These are phyloP conservation scores for Fusarium sp. DNA, from an alignment of 2,329 filamentous ascomycete species.

Conservation along the genomic window DNA sequence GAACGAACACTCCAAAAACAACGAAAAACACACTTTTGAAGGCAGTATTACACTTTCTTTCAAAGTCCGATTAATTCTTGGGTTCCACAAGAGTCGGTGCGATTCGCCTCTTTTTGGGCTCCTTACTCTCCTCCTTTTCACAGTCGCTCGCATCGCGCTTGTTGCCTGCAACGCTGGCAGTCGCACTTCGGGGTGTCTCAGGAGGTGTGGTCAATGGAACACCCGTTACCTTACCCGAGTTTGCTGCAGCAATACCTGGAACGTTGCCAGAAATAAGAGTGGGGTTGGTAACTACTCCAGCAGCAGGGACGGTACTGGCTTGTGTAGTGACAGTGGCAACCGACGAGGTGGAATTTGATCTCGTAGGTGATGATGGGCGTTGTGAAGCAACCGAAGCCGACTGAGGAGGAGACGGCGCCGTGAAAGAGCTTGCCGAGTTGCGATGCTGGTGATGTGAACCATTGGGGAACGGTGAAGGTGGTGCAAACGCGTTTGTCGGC, in stretches of 20 bases:
- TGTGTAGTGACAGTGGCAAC: conserved; percentile 80
- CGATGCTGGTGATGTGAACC: conserved; percentile 65
- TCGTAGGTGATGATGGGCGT: conserved; percentile 80
- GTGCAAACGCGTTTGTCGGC: conserved; percentile 71
- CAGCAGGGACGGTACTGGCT: conserved; percentile 58
- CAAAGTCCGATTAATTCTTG: conserved; percentile 28
- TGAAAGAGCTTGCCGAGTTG: conserved; percentile 67
- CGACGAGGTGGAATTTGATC: conserved; percentile 88
- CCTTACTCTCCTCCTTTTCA: conserved; percentile 63
- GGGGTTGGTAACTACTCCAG: conserved; percentile 77
- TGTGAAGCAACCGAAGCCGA: conserved; percentile 69
- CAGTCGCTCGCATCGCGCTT: conserved; percentile 69
- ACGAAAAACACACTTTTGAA: conserved; percentile 33
- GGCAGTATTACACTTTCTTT: not conserved
- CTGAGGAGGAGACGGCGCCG: conserved; percentile 66
- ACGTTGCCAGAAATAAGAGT: conserved; percentile 81
- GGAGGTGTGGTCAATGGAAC: conserved; percentile 89
- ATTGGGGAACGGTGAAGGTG: conserved; percentile 67
- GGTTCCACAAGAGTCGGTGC: conserved; percentile 70
- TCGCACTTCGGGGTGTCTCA: conserved; percentile 74
- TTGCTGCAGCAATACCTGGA: conserved; percentile 79
- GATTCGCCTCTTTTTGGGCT: conserved; percentile 76
- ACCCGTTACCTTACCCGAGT: conserved; percentile 70
- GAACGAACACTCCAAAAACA: conserved; percentile 6
- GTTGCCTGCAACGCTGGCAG: conserved; percentile 53